phyloP scores from a whole-genome alignment of 768 basidiomycete genomes.

The Mycena polygramma region DNA sequence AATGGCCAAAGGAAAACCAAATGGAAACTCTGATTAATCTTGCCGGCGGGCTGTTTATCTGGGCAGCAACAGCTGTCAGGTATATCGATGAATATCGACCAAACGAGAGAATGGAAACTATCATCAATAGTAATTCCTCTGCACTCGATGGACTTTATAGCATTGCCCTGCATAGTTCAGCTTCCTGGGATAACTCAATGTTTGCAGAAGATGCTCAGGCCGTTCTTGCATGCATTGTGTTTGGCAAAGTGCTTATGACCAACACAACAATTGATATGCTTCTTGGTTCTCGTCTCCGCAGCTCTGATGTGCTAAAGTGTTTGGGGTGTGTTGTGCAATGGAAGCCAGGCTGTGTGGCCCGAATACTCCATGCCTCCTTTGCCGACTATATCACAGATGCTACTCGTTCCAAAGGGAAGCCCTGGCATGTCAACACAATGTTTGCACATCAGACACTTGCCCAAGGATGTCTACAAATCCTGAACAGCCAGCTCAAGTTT shows the following conservation, averaged over 20 bases:
- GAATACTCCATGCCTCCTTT: not conserved
- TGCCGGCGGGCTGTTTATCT: not conserved
- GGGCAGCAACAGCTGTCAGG: not conserved
- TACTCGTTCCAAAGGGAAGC: not conserved
- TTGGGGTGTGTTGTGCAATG: too few species aligned
- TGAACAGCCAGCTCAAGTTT: not conserved
- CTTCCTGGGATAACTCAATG: not conserved
- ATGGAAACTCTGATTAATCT: not conserved
- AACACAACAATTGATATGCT: too few species aligned
- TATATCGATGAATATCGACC: not conserved
- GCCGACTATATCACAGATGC: not conserved
- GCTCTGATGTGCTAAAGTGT: too few species aligned
- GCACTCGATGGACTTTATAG: not conserved
- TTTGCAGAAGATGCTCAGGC: conserved; percentile 1
- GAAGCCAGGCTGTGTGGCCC: too few species aligned
- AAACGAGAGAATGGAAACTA: not conserved
- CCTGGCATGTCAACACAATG: not conserved
- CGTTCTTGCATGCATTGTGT: too few species aligned
- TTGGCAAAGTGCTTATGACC: too few species aligned
- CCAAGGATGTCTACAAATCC: not conserved
- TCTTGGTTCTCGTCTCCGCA: too few species aligned
- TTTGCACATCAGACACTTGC: not conserved
- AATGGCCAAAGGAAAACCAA: not conserved
- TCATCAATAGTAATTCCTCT: not conserved
- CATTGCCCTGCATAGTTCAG: not conserved